A percentile compares a stretch with the other conserved stretches of the same genome.
Evolutionary conservation across 2,329 filamentous ascomycete genomes (phyloP).

Genomic region (Xylaria arbuscula): DNA sequence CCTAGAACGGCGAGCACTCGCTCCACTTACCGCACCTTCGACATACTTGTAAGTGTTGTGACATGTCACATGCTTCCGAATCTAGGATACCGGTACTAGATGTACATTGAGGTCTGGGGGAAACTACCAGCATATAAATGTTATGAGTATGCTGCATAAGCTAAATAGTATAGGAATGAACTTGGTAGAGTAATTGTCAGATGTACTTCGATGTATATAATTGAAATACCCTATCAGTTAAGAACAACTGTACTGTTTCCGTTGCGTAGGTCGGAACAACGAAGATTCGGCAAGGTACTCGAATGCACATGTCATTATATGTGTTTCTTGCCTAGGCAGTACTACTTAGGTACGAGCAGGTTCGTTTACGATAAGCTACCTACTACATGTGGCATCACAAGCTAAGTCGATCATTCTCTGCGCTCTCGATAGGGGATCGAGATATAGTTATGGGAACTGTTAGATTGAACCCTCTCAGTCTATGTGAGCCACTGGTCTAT

Average conservation of each 20-base stretch:
- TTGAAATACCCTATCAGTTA: slow-evolving; percentile 10
- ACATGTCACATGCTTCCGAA: neutral
- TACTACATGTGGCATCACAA: slow-evolving; percentile 17
- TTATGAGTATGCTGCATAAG: slow-evolving; percentile 15
- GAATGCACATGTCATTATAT: slow-evolving; percentile 6
- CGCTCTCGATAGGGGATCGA: neutral
- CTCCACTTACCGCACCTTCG: slow-evolving; percentile 16
- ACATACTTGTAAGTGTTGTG: slow-evolving; percentile 1
- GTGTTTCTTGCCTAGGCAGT: slow-evolving; percentile 17
- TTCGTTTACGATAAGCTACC: neutral
- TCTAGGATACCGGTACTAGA: too few species aligned
- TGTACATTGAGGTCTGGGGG: slow-evolving; percentile 1
- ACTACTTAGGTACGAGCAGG: neutral
- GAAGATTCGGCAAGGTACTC: neutral
- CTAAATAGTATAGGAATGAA: neutral
- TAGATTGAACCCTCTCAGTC: neutral
- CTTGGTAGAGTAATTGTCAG: slow-evolving; percentile 26
- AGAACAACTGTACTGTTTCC: slow-evolving; percentile 23
- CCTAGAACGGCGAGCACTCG: neutral
- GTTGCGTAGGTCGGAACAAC: neutral
- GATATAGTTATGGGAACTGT: neutral
- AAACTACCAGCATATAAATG: slow-evolving; percentile 5
- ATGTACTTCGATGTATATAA: slow-evolving; percentile 4
- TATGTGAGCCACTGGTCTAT: neutral
- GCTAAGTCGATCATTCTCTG: slow-evolving; percentile 7